These are phyloP conservation scores for Elaphomyces granulatus DNA, from an alignment of 495 filamentous ascomycete species.

Conservation along the genomic window DNA sequence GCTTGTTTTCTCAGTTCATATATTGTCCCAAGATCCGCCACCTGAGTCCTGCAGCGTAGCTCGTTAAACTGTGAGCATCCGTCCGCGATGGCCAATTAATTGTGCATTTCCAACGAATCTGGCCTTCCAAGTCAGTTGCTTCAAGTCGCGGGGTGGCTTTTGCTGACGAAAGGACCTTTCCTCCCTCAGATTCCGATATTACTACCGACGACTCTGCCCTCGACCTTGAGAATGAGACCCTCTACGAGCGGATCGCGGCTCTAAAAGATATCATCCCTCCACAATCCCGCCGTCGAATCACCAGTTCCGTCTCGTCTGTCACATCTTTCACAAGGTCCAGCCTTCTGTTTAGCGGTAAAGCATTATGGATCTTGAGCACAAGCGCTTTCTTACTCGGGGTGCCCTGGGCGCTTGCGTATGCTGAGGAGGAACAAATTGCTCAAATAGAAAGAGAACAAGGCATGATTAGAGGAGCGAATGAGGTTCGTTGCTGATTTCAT, in stretches of 20 bases:
- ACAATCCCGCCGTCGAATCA: constrained; percentile 55
- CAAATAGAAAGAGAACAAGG: constrained; percentile 96
- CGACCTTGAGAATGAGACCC: constrained; percentile 38
- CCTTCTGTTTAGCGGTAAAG: constrained; percentile 60
- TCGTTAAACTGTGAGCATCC: too few relatives aligned
- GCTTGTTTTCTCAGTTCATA: too few relatives aligned
- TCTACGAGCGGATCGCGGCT: constrained; percentile 69
- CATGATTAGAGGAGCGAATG: constrained; percentile 74
- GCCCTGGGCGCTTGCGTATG: constrained; percentile 80
- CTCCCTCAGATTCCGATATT: constrained; percentile 36
- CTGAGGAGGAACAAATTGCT: constrained; percentile 87
- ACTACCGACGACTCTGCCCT: constrained; percentile 35
- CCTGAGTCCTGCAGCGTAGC: too few relatives aligned
- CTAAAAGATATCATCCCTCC: constrained; percentile 88
- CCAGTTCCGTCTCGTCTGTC: constrained; percentile 39
- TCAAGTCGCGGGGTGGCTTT: too few relatives aligned
- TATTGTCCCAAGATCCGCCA: too few relatives aligned
- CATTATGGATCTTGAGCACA: constrained; percentile 75
- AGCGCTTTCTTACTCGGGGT: constrained; percentile 79
- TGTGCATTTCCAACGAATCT: too few relatives aligned
- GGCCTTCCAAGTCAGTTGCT: too few relatives aligned
- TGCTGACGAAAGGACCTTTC: too few relatives aligned
- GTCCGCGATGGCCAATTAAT: too few relatives aligned
- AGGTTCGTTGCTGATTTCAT: too few relatives aligned
- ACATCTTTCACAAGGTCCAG: constrained; percentile 45